Evolutionary conservation across 2,329 filamentous ascomycete genomes (phyloP), one percentile per base, ranked within the genome.

Genomic region (Talaromyces sp.): DNA sequence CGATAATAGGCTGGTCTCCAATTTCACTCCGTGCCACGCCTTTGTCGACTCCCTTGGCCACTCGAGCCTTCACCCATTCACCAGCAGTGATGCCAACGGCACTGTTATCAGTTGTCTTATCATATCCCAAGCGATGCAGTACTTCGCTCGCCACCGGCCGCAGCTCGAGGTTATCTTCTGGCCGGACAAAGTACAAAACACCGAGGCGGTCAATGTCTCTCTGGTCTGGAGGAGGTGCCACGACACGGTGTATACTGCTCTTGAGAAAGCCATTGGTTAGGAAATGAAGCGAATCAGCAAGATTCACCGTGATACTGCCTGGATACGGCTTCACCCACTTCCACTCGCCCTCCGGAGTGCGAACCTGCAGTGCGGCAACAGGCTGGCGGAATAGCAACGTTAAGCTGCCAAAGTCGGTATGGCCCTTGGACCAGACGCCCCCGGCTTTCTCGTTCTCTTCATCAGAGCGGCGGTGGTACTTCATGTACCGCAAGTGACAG

Each of bases 401-500:
- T 2, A 85, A 72, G 0, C 81, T 83, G 0, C 83, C 83, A 2
- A 85, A 75, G 64, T 86, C 84, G 0, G 84, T 86, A 65, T 87
- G 84, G 3, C 81, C 59, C 54, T 56, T 52, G 27, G 53, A 28
- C 53, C 44, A 56, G 82, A 64, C 69, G 0, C 74, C 72, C 1
- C 79, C 76, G 1, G 75, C 72, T 47, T 73, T 74, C 12, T 74
- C 77, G 59, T 80, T 81, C 59, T 83, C 79, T 36, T 83, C 78
- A 0, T 73, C 70, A 0, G 76, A 78, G 36, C 83, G 81, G 0
- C 78, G 77, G 16, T 77, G 75, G 64, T 85, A 86, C 50, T 81
- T 78, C 83, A 87, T 87, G 69, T 87, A 87, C 1, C 86, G 79
- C 34, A 87, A 77, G 59, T 87, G 84, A 31, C 84, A 83, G 64